Evolutionary conservation across 1,284 basidiomycete genomes (phyloP), one percentile per base, ranked within the genome.

Genomic region (Cerioporus squamosus): DNA sequence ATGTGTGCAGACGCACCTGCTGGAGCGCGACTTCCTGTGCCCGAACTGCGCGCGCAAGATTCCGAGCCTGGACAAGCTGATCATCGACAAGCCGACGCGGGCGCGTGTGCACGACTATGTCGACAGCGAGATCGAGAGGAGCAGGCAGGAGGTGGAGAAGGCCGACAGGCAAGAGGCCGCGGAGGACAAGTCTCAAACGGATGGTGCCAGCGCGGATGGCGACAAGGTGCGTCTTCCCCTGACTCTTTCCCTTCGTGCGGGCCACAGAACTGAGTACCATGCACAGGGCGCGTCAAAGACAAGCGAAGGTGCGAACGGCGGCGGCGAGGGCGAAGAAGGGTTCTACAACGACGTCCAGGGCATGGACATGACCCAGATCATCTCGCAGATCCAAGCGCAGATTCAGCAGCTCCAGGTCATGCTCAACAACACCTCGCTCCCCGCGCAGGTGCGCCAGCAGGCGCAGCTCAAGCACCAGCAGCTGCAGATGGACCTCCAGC

Each of bases 11-110:
- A 93, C 90, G 40, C 84, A 95, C 75, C 80, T 98, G 51, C 83
- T 96, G 61, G 95, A 97, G 73, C 88, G 93, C 74, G 94, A 96
- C 76, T 97, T 97, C 75, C 79, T 90, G 58, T 98, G 95, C 75
- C 94, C 93, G 14, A 86, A 87, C 60, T 98, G 96, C 74, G 84
- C 87, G 65, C 89, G 88, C 74, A 95, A 91, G 77, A 86, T 97
- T 61, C 80, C 88, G 12, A 93, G 90, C 51, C 77, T 97, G 67
- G 94, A 96, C 78, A 92, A 92, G 73, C 80, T 98, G 47, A 73
- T 85, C 58, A 74, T 85, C 64, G 94, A 97, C 75, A 90, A 88
- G 71, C 87, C 87, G 26, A 84, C 84, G 75, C 85, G 95, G 55
- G 85, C 83, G 52, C 88, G 82, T 67, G 92, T 94, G 43, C 77